Evolutionary conservation across 805 yeast species (phyloP).

Genomic region (Allodekkera sacchari): DNA sequence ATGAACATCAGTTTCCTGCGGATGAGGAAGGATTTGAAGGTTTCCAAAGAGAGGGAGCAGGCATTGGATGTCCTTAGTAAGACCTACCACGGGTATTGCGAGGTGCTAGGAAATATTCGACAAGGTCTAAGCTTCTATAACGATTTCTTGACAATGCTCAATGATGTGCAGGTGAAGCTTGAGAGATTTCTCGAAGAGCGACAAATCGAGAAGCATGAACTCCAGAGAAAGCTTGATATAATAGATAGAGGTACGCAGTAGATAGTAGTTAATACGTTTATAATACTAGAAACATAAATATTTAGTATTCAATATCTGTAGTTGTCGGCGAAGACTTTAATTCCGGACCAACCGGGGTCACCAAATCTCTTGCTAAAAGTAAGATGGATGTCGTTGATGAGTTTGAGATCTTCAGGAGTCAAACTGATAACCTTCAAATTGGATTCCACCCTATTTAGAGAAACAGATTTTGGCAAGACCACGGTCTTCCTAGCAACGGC

Average conservation of each 20-base stretch:
- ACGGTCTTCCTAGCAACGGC: slow-evolving; percentile 43
- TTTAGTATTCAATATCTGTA: slow-evolving; percentile 5
- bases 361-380: slow-evolving; percentile 27
- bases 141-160: slow-evolving; percentile 31
- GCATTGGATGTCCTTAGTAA: slow-evolving; percentile 45
- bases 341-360: slow-evolving; percentile 30
- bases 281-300: neutral
- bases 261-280: neutral
- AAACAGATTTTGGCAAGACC: slow-evolving; percentile 30
- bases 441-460: slow-evolving; percentile 23
- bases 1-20: slow-evolving; percentile 30
- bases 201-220: neutral
- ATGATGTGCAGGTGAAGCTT: neutral
- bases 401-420: slow-evolving; percentile 28
- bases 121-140: slow-evolving; percentile 69
- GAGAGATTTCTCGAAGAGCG: slow-evolving; percentile 13
- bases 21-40: slow-evolving; percentile 23
- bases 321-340: slow-evolving; percentile 22
- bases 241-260: neutral
- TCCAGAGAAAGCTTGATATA: slow-evolving; percentile 1
- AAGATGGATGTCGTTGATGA: slow-evolving; percentile 21
- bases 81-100: slow-evolving; percentile 42
- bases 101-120: slow-evolving; percentile 48
- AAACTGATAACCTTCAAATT: slow-evolving; percentile 29
- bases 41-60: slow-evolving; percentile 32